phyloP scores from a whole-genome alignment of 2,329 filamentous ascomycete genomes.

The Westerdykella aurantiaca region DNA sequence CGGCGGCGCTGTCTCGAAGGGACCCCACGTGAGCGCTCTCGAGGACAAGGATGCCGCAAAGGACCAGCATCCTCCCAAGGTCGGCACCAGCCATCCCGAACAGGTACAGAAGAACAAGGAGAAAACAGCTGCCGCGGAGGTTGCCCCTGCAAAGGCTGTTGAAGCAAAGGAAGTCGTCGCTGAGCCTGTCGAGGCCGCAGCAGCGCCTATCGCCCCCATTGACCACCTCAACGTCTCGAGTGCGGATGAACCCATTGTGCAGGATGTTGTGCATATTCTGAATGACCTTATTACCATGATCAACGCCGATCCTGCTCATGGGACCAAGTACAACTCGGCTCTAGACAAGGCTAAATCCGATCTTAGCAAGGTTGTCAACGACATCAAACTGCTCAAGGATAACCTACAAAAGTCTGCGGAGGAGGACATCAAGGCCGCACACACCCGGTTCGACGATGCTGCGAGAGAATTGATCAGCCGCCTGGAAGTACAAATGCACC shows the following conservation, averaged over 20 bases:
- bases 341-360: slow-evolving; percentile 83
- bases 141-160: slow-evolving; percentile 15
- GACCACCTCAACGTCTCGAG: slow-evolving; percentile 71
- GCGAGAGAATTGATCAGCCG: slow-evolving; percentile 81
- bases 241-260: slow-evolving; percentile 78
- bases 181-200: slow-evolving; percentile 14
- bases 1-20: slow-evolving; percentile 37
- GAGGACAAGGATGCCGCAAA: slow-evolving; percentile 42
- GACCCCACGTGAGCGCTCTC: slow-evolving; percentile 58
- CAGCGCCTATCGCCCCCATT: slow-evolving; percentile 52
- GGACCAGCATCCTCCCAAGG: slow-evolving; percentile 17
- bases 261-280: slow-evolving; percentile 89
- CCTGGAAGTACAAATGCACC: slow-evolving; percentile 76
- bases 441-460: slow-evolving; percentile 77
- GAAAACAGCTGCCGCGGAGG: slow-evolving; percentile 7
- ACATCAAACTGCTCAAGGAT: slow-evolving; percentile 69
- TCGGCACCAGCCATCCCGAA: slow-evolving; percentile 14
- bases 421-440: slow-evolving; percentile 63
- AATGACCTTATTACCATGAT: slow-evolving; percentile 94
- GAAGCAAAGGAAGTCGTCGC: slow-evolving; percentile 15
- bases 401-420: slow-evolving; percentile 66
- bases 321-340: slow-evolving; percentile 69
- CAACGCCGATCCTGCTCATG: slow-evolving; percentile 71
- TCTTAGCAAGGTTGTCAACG: slow-evolving; percentile 67
- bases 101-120: slow-evolving; percentile 27